Base-by-base conservation (phyloP, 768 basidiomycete species). In the Kwoniella sp. region DNA sequence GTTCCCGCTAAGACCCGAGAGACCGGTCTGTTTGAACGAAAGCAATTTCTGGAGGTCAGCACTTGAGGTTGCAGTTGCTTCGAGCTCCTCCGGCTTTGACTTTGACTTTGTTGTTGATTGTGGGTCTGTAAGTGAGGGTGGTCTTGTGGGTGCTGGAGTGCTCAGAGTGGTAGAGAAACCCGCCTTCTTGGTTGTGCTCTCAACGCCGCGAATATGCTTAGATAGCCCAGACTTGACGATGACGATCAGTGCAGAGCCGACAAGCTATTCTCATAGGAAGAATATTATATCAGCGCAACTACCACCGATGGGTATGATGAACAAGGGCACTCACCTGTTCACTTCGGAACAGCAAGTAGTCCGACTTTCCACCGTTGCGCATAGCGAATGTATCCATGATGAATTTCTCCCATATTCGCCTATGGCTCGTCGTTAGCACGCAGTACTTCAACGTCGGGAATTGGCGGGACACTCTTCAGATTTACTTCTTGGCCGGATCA, bases 221-320 rank as follows among this genome's bases (percentile, higher is more conserved):
- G 90, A 87, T 55, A 97, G 74, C 57, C 88, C 88, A 3, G 87
- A 82, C 81, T 90, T 91, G 31, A 93, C 90, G 30, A 96, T 82
- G 2, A 98, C 85, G 59, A 99, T 83, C 58, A 98, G 83, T 1
- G 93, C 93, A 1, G 95, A 95, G 63, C 96, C 96, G 72, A 99
- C 96, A 53, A 99, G 85, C 92, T 95, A 69, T 17, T 59, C 61
- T 8, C 52, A 38, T 52, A n/a, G n/a, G n/a, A n/a, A n/a, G n/a
- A n/a, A n/a, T n/a, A n/a, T n/a, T n/a, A n/a, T n/a, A n/a, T n/a
- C n/a, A n/a, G n/a, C n/a, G n/a, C n/a, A n/a, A n/a, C n/a, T n/a
- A n/a, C n/a, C n/a, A n/a, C n/a, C n/a, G n/a, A n/a, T n/a, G n/a
- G n/a, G n/a, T n/a, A n/a, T n/a, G n/a, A n/a, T n/a, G n/a, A 15